Evolutionary conservation across 2,329 filamentous ascomycete species (phyloP).

Genomic region (Blastomyces parvus): DNA sequence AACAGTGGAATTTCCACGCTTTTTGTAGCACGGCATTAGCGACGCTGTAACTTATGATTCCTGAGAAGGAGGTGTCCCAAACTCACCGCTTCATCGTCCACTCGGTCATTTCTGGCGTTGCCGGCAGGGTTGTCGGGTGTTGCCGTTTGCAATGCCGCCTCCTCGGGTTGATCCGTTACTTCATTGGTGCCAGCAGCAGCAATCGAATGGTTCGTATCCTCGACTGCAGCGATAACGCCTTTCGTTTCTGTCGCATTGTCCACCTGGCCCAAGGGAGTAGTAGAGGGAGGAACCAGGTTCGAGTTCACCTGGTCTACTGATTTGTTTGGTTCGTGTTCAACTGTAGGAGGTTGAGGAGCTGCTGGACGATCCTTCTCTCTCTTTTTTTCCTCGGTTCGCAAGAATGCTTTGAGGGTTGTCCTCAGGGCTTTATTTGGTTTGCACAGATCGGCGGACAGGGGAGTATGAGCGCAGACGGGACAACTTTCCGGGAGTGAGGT

Average conservation of each 20-base stretch:
- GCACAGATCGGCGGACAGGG: conserved; percentile 76
- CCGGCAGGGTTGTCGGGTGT: not conserved
- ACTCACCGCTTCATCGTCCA: conserved; percentile 8
- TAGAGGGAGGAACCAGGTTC: not conserved
- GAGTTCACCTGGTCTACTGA: not conserved
- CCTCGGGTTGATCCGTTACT: not conserved
- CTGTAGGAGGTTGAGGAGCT: conserved; percentile 23
- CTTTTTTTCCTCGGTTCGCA: conserved; percentile 87
- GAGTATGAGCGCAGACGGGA: conserved; percentile 86
- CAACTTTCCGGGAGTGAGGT: conserved; percentile 66
- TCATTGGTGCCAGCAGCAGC: not conserved
- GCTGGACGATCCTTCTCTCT: conserved; percentile 53
- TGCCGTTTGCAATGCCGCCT: not conserved
- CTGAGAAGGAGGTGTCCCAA: not conserved
- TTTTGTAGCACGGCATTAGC: not conserved
- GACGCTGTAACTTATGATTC: not conserved
- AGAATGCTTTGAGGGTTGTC: conserved; percentile 81
- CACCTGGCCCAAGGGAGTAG: not conserved
- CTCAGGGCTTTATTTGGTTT: conserved; percentile 83
- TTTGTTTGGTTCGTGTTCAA: conserved; percentile 20
- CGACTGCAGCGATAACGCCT: not conserved
- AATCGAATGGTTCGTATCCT: not conserved
- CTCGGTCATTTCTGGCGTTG: not conserved
- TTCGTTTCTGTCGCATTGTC: not conserved
- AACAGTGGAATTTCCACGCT: not conserved